Evolutionary conservation across 208 protist species (phyloP).

Genomic region (Novymonas esmeraldas): DNA sequence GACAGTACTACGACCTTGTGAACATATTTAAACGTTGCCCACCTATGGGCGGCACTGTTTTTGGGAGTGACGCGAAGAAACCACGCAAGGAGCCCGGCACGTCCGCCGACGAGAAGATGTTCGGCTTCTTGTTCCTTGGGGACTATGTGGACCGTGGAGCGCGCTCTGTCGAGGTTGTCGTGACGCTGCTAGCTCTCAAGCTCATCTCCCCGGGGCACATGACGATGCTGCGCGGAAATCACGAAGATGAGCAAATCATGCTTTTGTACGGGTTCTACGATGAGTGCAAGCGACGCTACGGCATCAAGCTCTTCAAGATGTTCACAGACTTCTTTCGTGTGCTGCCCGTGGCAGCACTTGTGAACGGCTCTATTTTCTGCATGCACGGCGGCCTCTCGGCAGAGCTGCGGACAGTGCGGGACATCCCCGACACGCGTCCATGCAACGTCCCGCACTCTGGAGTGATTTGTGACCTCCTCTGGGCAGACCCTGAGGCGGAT

Average conservation of each 20-base stretch:
- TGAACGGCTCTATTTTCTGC: slow-evolving; percentile 99
- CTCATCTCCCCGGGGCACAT: slow-evolving; percentile 97
- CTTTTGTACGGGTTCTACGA: slow-evolving; percentile 99
- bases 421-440: slow-evolving; percentile 95
- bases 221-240: slow-evolving; percentile 98
- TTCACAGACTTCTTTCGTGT: slow-evolving; percentile 99
- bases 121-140: slow-evolving; percentile 94
- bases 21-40: slow-evolving; percentile 94
- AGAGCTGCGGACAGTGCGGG: slow-evolving; percentile 90
- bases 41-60: slow-evolving; percentile 54
- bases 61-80: slow-evolving; percentile 26
- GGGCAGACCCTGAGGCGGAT: slow-evolving; percentile 98
- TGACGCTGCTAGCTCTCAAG: slow-evolving; percentile 95
- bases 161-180: slow-evolving; percentile 95
- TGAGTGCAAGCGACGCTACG: slow-evolving; percentile 98
- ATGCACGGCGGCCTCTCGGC: slow-evolving; percentile 98
- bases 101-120: slow-evolving; percentile 35
- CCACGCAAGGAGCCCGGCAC: slow-evolving; percentile 1
- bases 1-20: slow-evolving; percentile 97
- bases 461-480: slow-evolving; percentile 99
- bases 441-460: slow-evolving; percentile 98
- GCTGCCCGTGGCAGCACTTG: slow-evolving; percentile 97
- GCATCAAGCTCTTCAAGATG: slow-evolving; percentile 98
- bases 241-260: slow-evolving; percentile 99
- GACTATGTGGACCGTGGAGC: slow-evolving; percentile 99